Conservation (phyloP, 73 alveolate species). For the Tetrahymena thermophila region DNA sequence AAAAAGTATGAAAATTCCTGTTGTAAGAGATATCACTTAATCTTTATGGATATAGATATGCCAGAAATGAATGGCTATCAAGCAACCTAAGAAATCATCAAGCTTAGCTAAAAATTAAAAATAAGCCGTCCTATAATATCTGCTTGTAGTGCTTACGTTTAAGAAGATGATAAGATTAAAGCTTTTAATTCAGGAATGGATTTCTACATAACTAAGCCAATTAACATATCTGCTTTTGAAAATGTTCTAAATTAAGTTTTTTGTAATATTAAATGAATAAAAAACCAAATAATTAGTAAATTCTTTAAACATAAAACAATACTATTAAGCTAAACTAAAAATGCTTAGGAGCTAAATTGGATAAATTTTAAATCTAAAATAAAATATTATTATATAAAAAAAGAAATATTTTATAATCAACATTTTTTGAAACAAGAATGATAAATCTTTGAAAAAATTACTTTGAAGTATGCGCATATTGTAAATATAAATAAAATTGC, state of each 20-base stretch:
- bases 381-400: too few species aligned
- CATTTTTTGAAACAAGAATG: too few species aligned
- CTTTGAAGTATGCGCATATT: too few species aligned
- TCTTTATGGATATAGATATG: background rate
- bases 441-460: too few species aligned
- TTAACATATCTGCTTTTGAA: background rate
- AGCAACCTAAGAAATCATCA: background rate
- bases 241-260: background rate
- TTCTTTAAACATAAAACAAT: too few species aligned
- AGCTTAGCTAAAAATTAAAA: background rate
- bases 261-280: background rate
- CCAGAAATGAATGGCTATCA: background rate
- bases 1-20: background rate
- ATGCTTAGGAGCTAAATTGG: too few species aligned
- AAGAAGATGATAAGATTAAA: background rate
- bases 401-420: too few species aligned
- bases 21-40: background rate
- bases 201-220: background rate
- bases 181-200: background rate
- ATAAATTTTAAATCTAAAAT: too few species aligned
- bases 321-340: too few species aligned
- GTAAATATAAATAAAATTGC: too few species aligned
- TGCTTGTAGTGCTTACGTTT: background rate
- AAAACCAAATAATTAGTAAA: too few species aligned
- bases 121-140: background rate